phyloP scores from a whole-genome alignment of 148 eudicot species.

The Diospyros kaki region DNA sequence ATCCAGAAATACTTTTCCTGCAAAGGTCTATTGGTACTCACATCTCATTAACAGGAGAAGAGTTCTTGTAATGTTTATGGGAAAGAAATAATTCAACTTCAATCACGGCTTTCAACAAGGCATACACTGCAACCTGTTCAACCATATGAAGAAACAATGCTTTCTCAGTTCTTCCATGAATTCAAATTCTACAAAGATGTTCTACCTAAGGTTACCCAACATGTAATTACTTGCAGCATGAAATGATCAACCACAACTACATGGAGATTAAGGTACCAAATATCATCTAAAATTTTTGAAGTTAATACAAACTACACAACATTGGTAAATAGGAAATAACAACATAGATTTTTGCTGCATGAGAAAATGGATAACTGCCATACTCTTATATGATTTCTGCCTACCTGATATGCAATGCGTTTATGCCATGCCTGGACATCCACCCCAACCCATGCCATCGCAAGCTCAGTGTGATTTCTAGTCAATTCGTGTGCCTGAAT shows the following conservation, averaged over 20 bases:
- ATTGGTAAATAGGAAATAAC: not conserved
- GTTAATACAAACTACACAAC: not conserved
- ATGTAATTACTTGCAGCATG: not conserved
- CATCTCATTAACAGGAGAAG: slow-evolving; percentile 38
- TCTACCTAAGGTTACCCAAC: not conserved
- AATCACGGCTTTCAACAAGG: slow-evolving; percentile 36
- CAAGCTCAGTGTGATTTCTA: slow-evolving; percentile 27
- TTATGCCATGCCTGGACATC: slow-evolving; percentile 49
- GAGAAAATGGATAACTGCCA: not conserved
- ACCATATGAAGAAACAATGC: slow-evolving; percentile 11
- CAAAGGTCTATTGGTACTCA: slow-evolving; percentile 22
- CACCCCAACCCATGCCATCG: slow-evolving; percentile 50
- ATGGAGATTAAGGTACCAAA: not conserved
- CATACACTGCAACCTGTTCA: slow-evolving; percentile 45
- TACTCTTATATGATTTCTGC: not conserved
- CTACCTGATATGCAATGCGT: slow-evolving; percentile 40
- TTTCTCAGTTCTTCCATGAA: slow-evolving; percentile 10
- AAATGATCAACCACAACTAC: too few species aligned
- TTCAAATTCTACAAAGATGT: not conserved
- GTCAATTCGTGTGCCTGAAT: slow-evolving; percentile 31
- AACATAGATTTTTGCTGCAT: not conserved
- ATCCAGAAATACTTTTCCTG: not conserved
- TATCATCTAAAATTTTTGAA: not conserved
- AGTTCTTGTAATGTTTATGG: slow-evolving; percentile 33
- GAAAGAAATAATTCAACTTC: slow-evolving; percentile 43